phyloP scores from a whole-genome alignment of 176 grass and related monocot species.

The Aegilops umbellulata region DNA sequence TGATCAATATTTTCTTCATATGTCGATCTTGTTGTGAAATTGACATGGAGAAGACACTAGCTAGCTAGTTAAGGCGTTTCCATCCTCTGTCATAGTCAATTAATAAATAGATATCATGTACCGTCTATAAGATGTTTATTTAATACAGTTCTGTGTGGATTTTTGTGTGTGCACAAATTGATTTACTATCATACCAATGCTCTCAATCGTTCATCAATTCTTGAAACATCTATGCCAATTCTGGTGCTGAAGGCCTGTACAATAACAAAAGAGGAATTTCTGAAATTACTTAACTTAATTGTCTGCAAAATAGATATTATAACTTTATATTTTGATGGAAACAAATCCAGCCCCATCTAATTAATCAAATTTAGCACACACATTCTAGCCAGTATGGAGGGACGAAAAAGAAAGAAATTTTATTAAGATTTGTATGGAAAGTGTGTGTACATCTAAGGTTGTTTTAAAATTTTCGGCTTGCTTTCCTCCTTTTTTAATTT shows the following conservation, averaged over 20 bases:
- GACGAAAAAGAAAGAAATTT: too few species aligned
- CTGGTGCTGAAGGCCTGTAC: conserved; percentile 63
- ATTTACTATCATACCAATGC: conserved; percentile 22
- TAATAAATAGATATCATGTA: not conserved
- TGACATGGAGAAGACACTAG: too few species aligned
- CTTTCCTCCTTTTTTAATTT: not conserved
- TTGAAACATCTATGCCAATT: conserved; percentile 69
- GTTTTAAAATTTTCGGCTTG: not conserved
- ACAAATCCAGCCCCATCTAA: not conserved
- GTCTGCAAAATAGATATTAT: not conserved
- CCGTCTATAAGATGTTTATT: not conserved
- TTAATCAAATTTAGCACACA: not conserved
- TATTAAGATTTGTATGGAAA: not conserved
- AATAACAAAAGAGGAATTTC: not conserved
- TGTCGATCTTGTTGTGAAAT: too few species aligned
- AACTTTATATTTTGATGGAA: not conserved
- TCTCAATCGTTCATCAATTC: conserved; percentile 52
- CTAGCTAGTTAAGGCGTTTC: too few species aligned
- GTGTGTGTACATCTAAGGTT: not conserved
- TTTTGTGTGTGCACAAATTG: not conserved
- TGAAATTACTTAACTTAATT: not conserved
- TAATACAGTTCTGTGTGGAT: not conserved
- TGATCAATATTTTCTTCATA: too few species aligned
- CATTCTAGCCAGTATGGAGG: not conserved
- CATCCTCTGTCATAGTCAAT: too few species aligned